Evolutionary conservation across 1,284 basidiomycete genomes (phyloP).

Genomic region (Melampsora medusae): DNA sequence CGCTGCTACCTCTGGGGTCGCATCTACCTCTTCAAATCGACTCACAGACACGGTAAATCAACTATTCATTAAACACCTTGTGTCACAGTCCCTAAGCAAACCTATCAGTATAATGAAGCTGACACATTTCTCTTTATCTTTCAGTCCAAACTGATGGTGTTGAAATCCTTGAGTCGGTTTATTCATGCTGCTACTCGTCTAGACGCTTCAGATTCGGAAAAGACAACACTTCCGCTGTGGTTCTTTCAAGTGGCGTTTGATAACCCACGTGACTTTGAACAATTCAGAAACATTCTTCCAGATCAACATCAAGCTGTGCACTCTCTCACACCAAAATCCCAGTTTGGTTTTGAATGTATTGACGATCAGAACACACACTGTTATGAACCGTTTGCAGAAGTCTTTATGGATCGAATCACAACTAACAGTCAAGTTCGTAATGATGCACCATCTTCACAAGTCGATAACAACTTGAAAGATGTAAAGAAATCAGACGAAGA

Average conservation of each 20-base stretch:
- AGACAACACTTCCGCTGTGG: constrained; percentile 24
- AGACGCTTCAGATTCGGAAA: not conserved
- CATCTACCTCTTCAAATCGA: constrained; percentile 35
- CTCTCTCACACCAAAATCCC: not conserved
- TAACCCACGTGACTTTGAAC: constrained; percentile 38
- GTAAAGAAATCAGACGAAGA: not conserved
- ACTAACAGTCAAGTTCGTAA: constrained; percentile 25
- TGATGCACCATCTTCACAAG: constrained; percentile 50
- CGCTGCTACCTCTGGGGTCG: constrained; percentile 22
- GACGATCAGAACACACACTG: constrained; percentile 16
- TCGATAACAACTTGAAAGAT: constrained; percentile 19
- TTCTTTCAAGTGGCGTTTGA: constrained; percentile 30
- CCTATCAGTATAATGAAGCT: not conserved
- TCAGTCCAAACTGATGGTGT: constrained; percentile 33
- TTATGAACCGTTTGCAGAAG: constrained; percentile 36
- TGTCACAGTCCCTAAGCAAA: not conserved
- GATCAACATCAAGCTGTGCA: not conserved
- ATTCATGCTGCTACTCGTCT: constrained; percentile 22
- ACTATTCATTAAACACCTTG: not conserved
- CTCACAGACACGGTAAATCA: constrained; percentile 22
- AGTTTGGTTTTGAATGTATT: not conserved
- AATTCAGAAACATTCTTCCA: constrained; percentile 13
- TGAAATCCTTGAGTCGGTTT: constrained; percentile 38
- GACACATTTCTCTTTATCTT: not conserved
- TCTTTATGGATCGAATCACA: constrained; percentile 18